Conservation (phyloP, 1,139 yeast species). For the Diutina scorzettiae region DNA sequence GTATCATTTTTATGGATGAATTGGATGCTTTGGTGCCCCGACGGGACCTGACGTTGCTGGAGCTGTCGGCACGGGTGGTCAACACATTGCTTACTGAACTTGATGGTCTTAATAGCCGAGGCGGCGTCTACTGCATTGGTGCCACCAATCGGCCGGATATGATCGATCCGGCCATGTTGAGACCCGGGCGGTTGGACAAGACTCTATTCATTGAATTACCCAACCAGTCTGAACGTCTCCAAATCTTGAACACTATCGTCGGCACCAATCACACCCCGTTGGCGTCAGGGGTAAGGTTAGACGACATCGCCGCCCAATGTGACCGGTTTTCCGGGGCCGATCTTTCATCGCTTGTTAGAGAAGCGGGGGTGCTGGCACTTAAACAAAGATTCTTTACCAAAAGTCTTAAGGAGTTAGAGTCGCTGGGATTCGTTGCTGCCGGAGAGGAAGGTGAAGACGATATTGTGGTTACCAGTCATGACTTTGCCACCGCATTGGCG, state of each 20-base stretch:
- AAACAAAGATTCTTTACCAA: conserved; percentile 53
- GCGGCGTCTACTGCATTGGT: conserved; percentile 89
- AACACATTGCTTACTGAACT: conserved; percentile 87
- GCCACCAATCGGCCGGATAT: conserved; percentile 97
- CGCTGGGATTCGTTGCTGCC: conserved; percentile 27
- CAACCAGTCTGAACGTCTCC: conserved; percentile 59
- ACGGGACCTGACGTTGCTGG: conserved; percentile 78
- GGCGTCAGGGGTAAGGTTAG: conserved; percentile 48
- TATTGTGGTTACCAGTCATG: conserved; percentile 48
- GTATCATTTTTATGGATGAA: conserved; percentile 93
- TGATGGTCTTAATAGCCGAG: conserved; percentile 87
- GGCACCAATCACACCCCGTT: conserved; percentile 67
- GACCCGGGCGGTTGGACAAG: conserved; percentile 94
- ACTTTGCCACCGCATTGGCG: conserved; percentile 60
- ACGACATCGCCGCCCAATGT: conserved; percentile 36
- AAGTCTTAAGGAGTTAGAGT: conserved; percentile 34
- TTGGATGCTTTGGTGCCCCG: conserved; percentile 92
- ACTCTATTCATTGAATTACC: conserved; percentile 89
- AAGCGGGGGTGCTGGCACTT: conserved; percentile 83
- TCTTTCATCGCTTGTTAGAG: conserved; percentile 80
- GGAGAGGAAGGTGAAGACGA: conserved; percentile 17
- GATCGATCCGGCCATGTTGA: conserved; percentile 96
- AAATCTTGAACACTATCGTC: conserved; percentile 70
- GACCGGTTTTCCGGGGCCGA: conserved; percentile 97
- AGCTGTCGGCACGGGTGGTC: conserved; percentile 87